These are phyloP conservation scores for Bonia amplexicaulis DNA, from an alignment of 176 grass and related monocot species.

Conservation along the genomic window DNA sequence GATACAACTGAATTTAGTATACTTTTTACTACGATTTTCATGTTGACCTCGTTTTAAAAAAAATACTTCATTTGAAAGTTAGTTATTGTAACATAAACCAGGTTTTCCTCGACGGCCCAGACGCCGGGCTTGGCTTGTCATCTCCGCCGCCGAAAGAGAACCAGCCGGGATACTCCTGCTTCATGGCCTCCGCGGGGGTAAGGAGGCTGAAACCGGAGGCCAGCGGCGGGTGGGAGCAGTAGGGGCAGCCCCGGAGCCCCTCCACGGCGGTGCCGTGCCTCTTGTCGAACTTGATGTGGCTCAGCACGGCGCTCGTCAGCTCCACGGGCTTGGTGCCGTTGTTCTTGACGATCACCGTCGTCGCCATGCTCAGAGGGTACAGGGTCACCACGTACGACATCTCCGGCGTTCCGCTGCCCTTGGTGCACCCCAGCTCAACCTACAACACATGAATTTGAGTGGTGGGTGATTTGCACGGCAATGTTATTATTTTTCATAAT, in stretches of 20 bases:
- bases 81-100: no score
- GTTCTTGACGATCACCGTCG: constrained; percentile 80
- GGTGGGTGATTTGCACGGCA: background rate
- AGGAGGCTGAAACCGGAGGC: constrained; percentile 50
- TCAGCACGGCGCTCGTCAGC: constrained; percentile 77
- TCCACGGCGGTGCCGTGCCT: constrained; percentile 57
- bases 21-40: no score
- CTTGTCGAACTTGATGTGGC: constrained; percentile 79
- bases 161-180: constrained; percentile 55
- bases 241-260: constrained; percentile 66
- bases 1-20: no score
- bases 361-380: constrained; percentile 77
- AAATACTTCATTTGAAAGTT: no score
- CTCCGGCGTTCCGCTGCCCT: constrained; percentile 54
- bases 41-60: no score
- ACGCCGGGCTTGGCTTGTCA: constrained; percentile 34
- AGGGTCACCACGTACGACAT: constrained; percentile 86
- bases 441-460: background rate
- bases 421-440: constrained; percentile 80
- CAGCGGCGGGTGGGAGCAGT: constrained; percentile 61
- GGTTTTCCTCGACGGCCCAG: constrained; percentile 77
- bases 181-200: constrained; percentile 73
- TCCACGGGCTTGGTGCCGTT: constrained; percentile 57
- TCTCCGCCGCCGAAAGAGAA: constrained; percentile 29
- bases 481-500: background rate